Conservation (phyloP, 1,284 basidiomycete species). For the Mycosarcoma mackinlayi region DNA sequence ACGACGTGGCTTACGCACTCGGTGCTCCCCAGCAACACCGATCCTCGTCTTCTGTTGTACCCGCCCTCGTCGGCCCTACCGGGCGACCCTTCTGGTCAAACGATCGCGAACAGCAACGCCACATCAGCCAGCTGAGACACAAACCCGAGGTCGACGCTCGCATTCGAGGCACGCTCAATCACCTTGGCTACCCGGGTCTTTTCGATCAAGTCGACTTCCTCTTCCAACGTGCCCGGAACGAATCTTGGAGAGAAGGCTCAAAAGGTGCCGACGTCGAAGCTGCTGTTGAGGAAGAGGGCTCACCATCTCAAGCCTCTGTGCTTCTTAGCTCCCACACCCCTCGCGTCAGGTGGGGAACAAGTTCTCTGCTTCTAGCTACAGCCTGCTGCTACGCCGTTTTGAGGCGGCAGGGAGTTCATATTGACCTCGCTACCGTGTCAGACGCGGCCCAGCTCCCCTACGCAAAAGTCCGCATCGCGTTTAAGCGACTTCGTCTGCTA, state of each 20-base stretch:
- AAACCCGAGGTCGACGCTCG: conserved; percentile 37
- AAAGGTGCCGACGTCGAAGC: not conserved
- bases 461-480: conserved; percentile 12
- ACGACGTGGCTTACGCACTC: conserved; percentile 25
- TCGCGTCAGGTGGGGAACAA: conserved; percentile 29
- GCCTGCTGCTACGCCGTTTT: conserved; percentile 47
- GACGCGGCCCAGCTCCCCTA: conserved; percentile 18
- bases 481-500: conserved; percentile 22
- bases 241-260: conserved; percentile 34
- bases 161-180: conserved; percentile 15
- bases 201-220: conserved; percentile 35
- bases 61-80: not conserved
- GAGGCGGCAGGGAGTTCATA: conserved; percentile 20
- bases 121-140: conserved; percentile 3
- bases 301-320: not conserved
- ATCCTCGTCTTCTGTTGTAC: conserved; percentile 1
- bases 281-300: not conserved
- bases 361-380: conserved; percentile 23
- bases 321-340: conserved; percentile 6
- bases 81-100: conserved; percentile 11
- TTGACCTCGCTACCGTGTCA: conserved; percentile 29
- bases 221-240: conserved; percentile 26
- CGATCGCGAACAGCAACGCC: conserved; percentile 13
- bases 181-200: conserved; percentile 16
- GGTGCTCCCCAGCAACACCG: conserved; percentile 11